Base-by-base conservation (phyloP, 2,329 filamentous ascomycete genomes). In the Epichloe sp. region DNA sequence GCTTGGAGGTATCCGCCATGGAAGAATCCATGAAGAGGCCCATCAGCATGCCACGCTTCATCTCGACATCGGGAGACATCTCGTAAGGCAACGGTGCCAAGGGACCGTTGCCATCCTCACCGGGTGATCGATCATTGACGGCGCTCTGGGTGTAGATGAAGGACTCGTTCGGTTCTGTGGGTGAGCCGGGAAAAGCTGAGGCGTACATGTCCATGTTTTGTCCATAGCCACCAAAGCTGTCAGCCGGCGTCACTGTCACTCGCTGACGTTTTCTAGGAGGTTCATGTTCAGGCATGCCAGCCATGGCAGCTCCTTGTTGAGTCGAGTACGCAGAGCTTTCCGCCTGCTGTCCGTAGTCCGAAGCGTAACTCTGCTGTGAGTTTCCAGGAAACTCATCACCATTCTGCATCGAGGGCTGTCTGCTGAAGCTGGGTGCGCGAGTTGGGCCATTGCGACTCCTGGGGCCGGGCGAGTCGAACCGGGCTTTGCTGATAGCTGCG, bases 401-500 rank as follows among this genome's bases (percentile, higher is more conserved):
- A 49, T 85, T 85, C 57, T 87, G 83, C 65, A 83, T 82, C 2
- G 83, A 85, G 4, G 83, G 76, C 59, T 86, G 83, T 51, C 85
- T 79, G 62, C 81, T 83, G 58, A 86, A 85, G 58, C 83, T 82
- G 38, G 82, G 77, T 0, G 85, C 79, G 42, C 83, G 76, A 23
- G 82, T 77, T 2, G 80, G 80, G 8, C 82, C 81, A 57, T 78
- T 82, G 35, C 79, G 77, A 52, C 71, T 74, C 53, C 86, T 75
- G 4, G 85, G 85, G 7, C 78, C 84, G 1, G 90, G 89, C 2
- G 90, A 95, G 64, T 96, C 90, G 60, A 96, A 85, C 12, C 91
- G 80, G 15, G 93, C 91, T 71, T 97, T 96, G 77, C 88, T 96
- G 67, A 98, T 94, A 53, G 93, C 91, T 55, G 89, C 90, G 52